Evolutionary conservation across 306 rosid genomes (phyloP), one percentile per base, ranked within the genome.

Genomic region (Quercus variabilis): DNA sequence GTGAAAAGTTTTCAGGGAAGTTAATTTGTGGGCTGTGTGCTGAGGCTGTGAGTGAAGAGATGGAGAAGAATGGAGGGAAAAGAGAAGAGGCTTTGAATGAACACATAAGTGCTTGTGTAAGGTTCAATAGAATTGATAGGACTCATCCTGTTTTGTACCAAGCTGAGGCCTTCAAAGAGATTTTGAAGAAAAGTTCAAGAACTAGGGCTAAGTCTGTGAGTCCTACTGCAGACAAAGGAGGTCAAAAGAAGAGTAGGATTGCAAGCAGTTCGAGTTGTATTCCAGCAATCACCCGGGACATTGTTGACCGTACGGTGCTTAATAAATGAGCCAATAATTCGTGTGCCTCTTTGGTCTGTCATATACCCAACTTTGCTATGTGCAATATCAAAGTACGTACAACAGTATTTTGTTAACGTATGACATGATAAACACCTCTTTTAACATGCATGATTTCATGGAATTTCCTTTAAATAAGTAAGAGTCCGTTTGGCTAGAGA

Each of bases 21-120:
- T 41, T 87, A 2, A 79, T 91, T 15, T 91, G 93, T 7, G 92
- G 96, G 69, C 38, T 91, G 52, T 86, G 92, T 35, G 87, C 81
- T 0, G 96, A 81, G 7, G 96, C 96, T 0, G 92, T 88, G 82
- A 78, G 74, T 3, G 92, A 82, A 43, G 90, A 82, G 87, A 89
- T 80, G 88, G 79, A 78, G 77, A 86, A 88, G 82, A 89, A 82
- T 3, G 90, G 88, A 6, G 81, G 83, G 55, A 78, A 73, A 51
- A 58, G 78, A 80, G 89, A 89, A 46, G 87, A 79, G 80, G 93
- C 86, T 41, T 19, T 89, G 78, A 56, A 76, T 28, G 84, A 81
- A 59, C 96, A 91, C 55, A 81, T 88, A 81, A 80, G 30, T 7
- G 87, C 69, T 52, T 91, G 97, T 38, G 83, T 79, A 3, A 85